Evolutionary conservation across 306 rosid species (phyloP).

Genomic region (Myrica gale): DNA sequence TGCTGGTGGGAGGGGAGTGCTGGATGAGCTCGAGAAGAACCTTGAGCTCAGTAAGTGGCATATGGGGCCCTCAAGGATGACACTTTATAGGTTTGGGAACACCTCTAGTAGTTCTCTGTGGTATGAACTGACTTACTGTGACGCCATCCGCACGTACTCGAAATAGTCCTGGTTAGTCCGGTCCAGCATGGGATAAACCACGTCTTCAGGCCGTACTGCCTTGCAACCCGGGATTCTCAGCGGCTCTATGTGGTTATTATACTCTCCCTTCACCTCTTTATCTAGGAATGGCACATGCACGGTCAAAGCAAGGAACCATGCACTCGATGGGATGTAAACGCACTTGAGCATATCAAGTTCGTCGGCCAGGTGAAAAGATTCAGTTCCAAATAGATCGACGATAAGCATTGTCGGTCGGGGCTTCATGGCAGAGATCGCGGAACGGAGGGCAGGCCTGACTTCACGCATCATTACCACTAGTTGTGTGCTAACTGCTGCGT

Average conservation of each 20-base stretch:
- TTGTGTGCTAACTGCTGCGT: background rate
- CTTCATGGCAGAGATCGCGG: slow-evolving; percentile 4
- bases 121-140: slow-evolving; percentile 6
- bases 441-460: slow-evolving; percentile 1
- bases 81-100: slow-evolving; percentile 6
- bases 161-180: slow-evolving; percentile 28
- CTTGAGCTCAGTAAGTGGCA: background rate
- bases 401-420: slow-evolving; percentile 15
- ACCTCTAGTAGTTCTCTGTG: slow-evolving; percentile 1
- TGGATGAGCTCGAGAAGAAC: background rate
- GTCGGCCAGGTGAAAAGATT: no score
- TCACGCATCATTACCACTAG: slow-evolving; percentile 8
- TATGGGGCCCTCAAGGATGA: slow-evolving; percentile 9
- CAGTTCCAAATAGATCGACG: slow-evolving; percentile 18
- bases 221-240: slow-evolving; percentile 31
- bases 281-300: slow-evolving; percentile 14
- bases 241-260: slow-evolving; percentile 15
- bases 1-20: background rate
- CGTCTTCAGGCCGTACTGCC: slow-evolving; percentile 12
- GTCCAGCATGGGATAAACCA: slow-evolving; percentile 21
- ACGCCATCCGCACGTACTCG: slow-evolving; percentile 7
- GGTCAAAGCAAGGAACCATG: no score
- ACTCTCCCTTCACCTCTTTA: slow-evolving; percentile 28
- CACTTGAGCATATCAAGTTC: no score
- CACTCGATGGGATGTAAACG: no score